A percentile compares a stretch with the other conserved stretches of the same genome.
Conservation (phyloP, 371 early-diverging fungal species). For the Rhizopus sp. region DNA sequence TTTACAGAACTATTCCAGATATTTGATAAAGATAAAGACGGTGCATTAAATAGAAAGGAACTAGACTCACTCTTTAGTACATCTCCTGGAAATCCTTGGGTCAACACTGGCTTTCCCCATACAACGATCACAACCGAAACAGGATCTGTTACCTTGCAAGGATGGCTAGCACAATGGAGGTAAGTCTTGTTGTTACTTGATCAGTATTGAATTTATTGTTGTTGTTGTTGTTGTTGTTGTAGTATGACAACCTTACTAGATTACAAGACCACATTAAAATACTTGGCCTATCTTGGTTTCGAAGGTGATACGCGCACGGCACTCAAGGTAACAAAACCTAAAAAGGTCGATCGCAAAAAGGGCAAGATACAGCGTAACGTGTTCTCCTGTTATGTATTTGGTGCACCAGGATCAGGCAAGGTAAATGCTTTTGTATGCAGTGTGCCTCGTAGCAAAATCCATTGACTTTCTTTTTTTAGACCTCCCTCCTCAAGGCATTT, state of each 20-base stretch:
- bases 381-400: conserved; percentile 93
- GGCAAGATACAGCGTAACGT: conserved; percentile 86
- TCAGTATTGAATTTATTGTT: background rate
- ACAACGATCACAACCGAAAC: conserved; percentile 88
- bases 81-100: conserved; percentile 91
- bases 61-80: conserved; percentile 86
- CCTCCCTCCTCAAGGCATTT: conserved; percentile 81
- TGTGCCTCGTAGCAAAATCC: background rate
- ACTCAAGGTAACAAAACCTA: conserved; percentile 65
- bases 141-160: conserved; percentile 91
- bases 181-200: conserved; percentile 21
- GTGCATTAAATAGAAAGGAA: conserved; percentile 85
- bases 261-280: conserved; percentile 83
- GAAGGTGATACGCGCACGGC: conserved; percentile 79
- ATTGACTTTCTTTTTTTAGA: conserved; percentile 41
- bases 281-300: conserved; percentile 95
- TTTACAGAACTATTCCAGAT: conserved; percentile 92
- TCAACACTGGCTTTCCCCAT: conserved; percentile 83
- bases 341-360: conserved; percentile 73
- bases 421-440: conserved; percentile 32
- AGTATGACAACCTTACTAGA: conserved; percentile 95
- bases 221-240: background rate
- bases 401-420: conserved; percentile 93
- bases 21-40: conserved; percentile 96
- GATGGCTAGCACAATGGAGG: conserved; percentile 98